Evolutionary conservation across 352 stramenopile species (phyloP).

Genomic region (Phytopythium litorale): DNA sequence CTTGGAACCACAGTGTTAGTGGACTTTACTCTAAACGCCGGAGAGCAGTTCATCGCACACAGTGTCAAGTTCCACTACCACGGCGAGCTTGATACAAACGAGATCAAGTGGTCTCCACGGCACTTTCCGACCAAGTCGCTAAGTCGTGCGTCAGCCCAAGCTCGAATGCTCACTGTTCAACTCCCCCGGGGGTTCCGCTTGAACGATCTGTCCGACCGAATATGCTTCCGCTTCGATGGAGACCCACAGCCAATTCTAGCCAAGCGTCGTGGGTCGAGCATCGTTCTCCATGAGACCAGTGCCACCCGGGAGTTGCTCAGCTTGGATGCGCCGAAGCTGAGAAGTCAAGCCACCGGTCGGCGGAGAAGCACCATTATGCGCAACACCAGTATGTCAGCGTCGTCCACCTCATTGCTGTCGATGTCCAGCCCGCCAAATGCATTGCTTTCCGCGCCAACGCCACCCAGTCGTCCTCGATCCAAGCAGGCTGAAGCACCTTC

Average conservation of each 20-base stretch:
- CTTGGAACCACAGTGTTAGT: constrained; percentile 46
- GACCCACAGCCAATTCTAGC: constrained; percentile 30
- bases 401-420: constrained; percentile 28
- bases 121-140: constrained; percentile 49
- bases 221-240: constrained; percentile 58
- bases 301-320: constrained; percentile 36
- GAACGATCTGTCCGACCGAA: constrained; percentile 40
- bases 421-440: constrained; percentile 2
- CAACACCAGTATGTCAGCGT: constrained; percentile 47
- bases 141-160: constrained; percentile 37
- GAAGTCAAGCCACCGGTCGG: constrained; percentile 37
- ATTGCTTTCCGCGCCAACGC: constrained; percentile 12
- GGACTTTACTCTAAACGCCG: constrained; percentile 72
- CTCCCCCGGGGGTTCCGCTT: constrained; percentile 50
- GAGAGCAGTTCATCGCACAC: constrained; percentile 74
- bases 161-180: constrained; percentile 37
- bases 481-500: neutral
- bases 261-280: constrained; percentile 40
- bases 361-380: constrained; percentile 46
- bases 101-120: constrained; percentile 52
- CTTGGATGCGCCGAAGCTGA: constrained; percentile 32
- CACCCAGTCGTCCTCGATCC: constrained; percentile 5
- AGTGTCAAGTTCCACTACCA: constrained; percentile 70
- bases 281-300: constrained; percentile 50
- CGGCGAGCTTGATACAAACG: constrained; percentile 30